Evolutionary conservation across 345 rosid genomes (phyloP), one percentile per base, ranked within the genome.

Genomic region (Boechera stricta): DNA sequence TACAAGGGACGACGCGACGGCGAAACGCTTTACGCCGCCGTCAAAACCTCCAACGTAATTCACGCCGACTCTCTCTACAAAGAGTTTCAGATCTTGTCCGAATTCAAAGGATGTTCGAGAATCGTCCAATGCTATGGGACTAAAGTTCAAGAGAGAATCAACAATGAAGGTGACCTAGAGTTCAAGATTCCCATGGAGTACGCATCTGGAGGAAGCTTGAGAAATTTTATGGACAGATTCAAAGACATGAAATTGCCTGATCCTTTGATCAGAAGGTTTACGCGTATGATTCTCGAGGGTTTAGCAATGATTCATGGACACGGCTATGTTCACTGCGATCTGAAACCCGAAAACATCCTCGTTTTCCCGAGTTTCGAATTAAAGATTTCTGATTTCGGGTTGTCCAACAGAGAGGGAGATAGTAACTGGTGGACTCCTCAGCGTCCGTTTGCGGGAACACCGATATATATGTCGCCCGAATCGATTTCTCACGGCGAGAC

Each of bases 331-430:
- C 63, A 57, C 36, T 57, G 63, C 16, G 63, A 57, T 57, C 44
- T 85, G 21, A 85, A 85, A 55, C 88, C 85, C 0, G 80, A 79
- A 5, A 83, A 85, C 48, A 47, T 85, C 5, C 65, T 83, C 4
- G 73, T 84, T 18, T 57, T 68, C 26, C 31, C 68, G 2, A 18
- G 0, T 32, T 32, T 31, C 0, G 64, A 16, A 7, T 59, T 59
- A 2, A 35, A 58, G 63, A 58, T 58, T 33, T 32, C 42, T n/a
- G 64, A 59, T 59, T 59, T 59, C 0, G 64, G 64, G 7, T 0
- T 59, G 13, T 16, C 64, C 0, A 35, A 16, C 16, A 35, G 45
- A 59, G 64, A 59, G 1, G 45, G 45, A 16, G 45, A 59, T 5
- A 9, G 15, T 35, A 16, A 21, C 12, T 59, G 64, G 45, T 59